These are phyloP conservation scores for Vitis hybrid DNA, from an alignment of 177 flowering plant genomes.

Conservation along the genomic window DNA sequence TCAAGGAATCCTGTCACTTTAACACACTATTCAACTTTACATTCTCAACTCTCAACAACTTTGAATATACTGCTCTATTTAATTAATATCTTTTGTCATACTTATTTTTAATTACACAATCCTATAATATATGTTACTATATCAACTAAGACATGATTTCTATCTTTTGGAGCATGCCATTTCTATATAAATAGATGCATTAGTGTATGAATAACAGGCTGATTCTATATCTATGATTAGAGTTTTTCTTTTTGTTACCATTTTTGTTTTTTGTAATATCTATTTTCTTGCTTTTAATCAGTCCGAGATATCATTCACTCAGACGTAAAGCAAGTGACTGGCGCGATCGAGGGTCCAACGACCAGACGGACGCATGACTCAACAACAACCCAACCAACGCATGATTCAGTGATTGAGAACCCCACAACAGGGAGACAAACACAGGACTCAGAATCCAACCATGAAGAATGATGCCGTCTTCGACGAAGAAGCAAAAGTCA, in stretches of 20 bases:
- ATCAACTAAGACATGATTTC: no score
- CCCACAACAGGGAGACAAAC: background rate
- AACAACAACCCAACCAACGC: background rate
- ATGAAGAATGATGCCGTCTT: constrained; percentile 21
- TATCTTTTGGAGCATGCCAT: no score
- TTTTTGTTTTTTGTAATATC: background rate
- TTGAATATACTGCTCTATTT: no score
- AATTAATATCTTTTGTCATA: no score
- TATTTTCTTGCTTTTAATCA: background rate
- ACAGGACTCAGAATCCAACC: constrained; percentile 20
- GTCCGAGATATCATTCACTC: constrained; percentile 21
- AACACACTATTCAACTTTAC: no score
- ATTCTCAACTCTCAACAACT: no score
- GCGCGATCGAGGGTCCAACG: constrained; percentile 29
- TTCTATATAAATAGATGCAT: background rate
- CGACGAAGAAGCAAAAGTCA: background rate
- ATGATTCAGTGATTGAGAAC: no score
- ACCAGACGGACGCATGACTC: no score
- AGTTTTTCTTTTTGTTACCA: background rate
- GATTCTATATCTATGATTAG: no score
- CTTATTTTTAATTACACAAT: no score
- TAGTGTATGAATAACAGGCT: background rate
- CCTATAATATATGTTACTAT: no score
- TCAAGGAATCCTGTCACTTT: no score
- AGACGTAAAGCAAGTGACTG: background rate